Evolutionary conservation across 176 grass and related monocot genomes (phyloP), one percentile per base, ranked within the genome.

Genomic region (Oryza glumipatula): DNA sequence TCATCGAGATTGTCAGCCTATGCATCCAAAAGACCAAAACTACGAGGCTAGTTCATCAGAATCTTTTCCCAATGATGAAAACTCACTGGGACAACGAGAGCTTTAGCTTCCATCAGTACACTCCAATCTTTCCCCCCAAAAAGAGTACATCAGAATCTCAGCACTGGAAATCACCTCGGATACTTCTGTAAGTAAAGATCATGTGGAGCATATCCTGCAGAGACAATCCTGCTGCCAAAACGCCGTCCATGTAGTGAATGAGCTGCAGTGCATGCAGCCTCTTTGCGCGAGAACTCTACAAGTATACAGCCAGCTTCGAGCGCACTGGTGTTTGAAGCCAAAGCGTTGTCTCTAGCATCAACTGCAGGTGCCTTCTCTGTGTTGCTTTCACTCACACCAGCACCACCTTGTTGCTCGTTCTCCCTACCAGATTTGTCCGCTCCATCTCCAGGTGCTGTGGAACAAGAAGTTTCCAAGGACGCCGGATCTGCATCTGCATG

Each of bases 271-370:
- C 86, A 89, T 67, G 90, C 76, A 72, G 92, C 90, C 79, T 96
- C 97, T 84, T 89, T 74, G 54, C 97, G 91, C 82, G 82, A 70
- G 87, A 96, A 99, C 63, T 99, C 94, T 21, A 99, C 90, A 82
- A 96, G 81, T n/a, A 92, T 39, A 82, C 86, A 94, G 38, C 97
- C 92, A 44, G 91, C 72, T 81, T 89, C 86, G 48, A 92, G 87
- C 68, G 76, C 44, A 60, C 54, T 30, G 11, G 44, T 32, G 65
- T 65, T 76, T 12, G 16, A 51, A 85, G 51, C 67, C 35, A 43
- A 65, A 72, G 28, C 13, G 43, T 73, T 46, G 9, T 77, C 88
- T 13, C 22, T 75, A 14, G 45, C 65, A 26, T 67, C 66, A 11
- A 11, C 24, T 73, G 46, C 32, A 4, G 14, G 75, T 74, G 4